Percentiles rank a stretch among this genome's conserved stretches.
Conservation (phyloP, 495 filamentous ascomycete species). For the Aspergillus conjunctus region DNA sequence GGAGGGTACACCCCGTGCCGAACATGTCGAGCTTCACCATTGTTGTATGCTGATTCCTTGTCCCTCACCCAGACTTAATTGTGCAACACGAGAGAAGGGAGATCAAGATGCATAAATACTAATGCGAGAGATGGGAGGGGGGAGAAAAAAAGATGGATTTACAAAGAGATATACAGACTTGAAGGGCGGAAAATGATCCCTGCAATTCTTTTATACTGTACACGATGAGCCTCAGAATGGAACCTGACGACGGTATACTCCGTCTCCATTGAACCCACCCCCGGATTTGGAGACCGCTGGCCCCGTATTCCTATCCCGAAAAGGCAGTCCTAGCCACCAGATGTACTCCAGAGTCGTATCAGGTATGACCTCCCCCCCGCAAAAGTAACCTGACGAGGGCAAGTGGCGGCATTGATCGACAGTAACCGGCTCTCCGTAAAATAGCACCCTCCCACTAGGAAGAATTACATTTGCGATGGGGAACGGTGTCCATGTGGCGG, state of each 20-base stretch:
- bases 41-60: background rate
- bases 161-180: background rate
- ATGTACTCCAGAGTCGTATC: constrained; percentile 10
- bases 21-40: constrained; percentile 27
- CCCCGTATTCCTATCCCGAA: constrained; percentile 10
- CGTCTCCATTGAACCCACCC: background rate
- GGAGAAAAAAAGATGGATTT: background rate
- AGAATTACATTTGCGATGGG: background rate
- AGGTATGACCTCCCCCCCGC: constrained; percentile 8
- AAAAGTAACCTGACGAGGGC: constrained; percentile 8
- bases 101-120: background rate
- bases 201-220: background rate
- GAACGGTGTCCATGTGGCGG: background rate
- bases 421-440: constrained; percentile 3
- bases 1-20: constrained; percentile 23
- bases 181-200: background rate
- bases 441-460: constrained; percentile 1
- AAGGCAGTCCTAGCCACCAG: constrained; percentile 22
- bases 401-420: constrained; percentile 7
- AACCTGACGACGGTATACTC: constrained; percentile 4
- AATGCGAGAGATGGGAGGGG: background rate
- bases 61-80: constrained; percentile 1
- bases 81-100: background rate
- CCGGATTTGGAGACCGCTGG: constrained; percentile 3
- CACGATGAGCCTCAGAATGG: background rate